A percentile compares a stretch with the other conserved stretches of the same genome.
These are phyloP conservation scores for Mucor velutinosus DNA, from an alignment of 371 early-diverging fungal species.

Conservation along the genomic window DNA sequence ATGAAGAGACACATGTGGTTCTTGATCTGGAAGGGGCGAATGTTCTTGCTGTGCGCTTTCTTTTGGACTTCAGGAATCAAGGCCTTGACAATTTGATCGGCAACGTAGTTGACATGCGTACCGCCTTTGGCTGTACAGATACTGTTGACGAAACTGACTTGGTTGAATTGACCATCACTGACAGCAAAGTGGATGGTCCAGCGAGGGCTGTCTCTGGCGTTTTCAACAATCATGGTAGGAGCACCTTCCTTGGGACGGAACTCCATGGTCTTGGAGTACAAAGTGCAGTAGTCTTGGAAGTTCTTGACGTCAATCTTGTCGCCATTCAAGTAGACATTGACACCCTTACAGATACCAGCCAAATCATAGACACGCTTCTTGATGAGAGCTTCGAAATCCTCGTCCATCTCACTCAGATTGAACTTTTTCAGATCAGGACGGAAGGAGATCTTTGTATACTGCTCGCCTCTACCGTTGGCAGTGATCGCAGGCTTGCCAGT, in stretches of 20 bases:
- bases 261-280: constrained; percentile 70
- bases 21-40: constrained; percentile 92
- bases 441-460: constrained; percentile 95
- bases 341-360: constrained; percentile 89
- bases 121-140: constrained; percentile 99
- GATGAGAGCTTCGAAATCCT: constrained; percentile 88
- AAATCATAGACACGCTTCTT: constrained; percentile 98
- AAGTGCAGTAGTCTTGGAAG: constrained; percentile 93
- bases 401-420: constrained; percentile 86
- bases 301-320: constrained; percentile 79
- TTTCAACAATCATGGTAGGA: constrained; percentile 37
- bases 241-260: constrained; percentile 44
- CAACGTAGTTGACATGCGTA: constrained; percentile 91
- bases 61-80: constrained; percentile 81
- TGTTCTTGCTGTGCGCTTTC: constrained; percentile 74
- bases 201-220: constrained; percentile 62
- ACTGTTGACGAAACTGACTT: constrained; percentile 97
- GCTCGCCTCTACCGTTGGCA: constrained; percentile 58
- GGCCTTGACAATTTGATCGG: constrained; percentile 87
- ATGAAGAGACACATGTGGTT: constrained; percentile 95
- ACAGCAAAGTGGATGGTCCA: constrained; percentile 98
- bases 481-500: constrained; percentile 79
- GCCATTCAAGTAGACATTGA: constrained; percentile 95
- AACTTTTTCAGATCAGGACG: constrained; percentile 97
- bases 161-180: constrained; percentile 97